Base-by-base conservation (phyloP, 495 filamentous ascomycete genomes). In the Tuber brumale region DNA sequence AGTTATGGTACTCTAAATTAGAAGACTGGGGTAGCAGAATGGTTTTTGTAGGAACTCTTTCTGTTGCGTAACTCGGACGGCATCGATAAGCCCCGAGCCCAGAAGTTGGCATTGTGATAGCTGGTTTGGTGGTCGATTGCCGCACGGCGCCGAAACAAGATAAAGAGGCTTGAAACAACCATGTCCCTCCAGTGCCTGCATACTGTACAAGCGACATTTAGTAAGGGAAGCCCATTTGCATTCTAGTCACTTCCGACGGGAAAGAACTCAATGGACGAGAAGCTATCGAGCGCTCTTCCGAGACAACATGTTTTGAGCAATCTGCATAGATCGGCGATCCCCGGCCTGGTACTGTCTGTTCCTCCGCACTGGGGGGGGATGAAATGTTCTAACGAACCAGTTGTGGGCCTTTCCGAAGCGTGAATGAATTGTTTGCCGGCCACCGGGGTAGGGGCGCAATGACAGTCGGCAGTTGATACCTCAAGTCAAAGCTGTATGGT, bases 301-400 rank as follows among this genome's bases (percentile, higher is more conserved):
- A 31, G 51, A 61, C 51, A 61, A 61, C 51, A 31, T 19, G 57
- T 35, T 66, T 66, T 66, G 57, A 18, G 51, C 51, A 35, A 66
- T 66, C 12, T 66, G 57, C 57, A 35, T 66, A 66, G 57, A 66
- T 66, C 57, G 57, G n/a, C 57, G 57, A 66, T 66, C 57, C 31
- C 27, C 19, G 57, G 27, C 14, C 27, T 35, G 4, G 27, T 7
- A 8, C 27, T 66, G 6, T 66, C 31, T 66, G 14, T 66, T 27
- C 57, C 27, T 66, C 14, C 5, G 27, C n/a, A 3, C 14, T 3
- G 4, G 51, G 51, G 27, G 51, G 23, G 3, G 16, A 3, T 66
- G 57, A 66, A 18, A 31, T 66, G 57, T 31, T 1, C n/a, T 31
- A 31, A 16, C 3, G 18, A 14, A 7, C 12, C 5, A 27, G 14